A percentile compares a stretch with the other conserved stretches of the same genome.
Evolutionary conservation across 257 asterid species (phyloP).

Genomic region (Salvia rosmarinus): DNA sequence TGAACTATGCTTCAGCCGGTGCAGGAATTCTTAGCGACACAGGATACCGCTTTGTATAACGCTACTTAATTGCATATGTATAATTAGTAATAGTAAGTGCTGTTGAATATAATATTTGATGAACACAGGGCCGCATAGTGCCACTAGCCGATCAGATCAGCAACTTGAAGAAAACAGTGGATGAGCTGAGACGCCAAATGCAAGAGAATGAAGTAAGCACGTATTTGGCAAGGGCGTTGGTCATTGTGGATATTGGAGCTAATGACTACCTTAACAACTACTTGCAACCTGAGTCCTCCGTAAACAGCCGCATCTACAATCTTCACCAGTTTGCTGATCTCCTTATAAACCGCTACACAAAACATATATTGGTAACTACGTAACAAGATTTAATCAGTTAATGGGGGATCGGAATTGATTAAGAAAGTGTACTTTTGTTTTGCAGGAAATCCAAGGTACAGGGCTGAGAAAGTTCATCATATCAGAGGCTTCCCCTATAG

Average conservation of each 20-base stretch:
- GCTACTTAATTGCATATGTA: too few species aligned
- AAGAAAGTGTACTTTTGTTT: too few species aligned
- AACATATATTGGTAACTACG: not conserved
- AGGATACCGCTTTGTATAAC: slow-evolving; percentile 33
- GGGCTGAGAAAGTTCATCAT: slow-evolving; percentile 32
- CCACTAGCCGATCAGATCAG: slow-evolving; percentile 21
- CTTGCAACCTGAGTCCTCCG: not conserved
- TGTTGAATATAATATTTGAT: not conserved
- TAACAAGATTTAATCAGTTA: too few species aligned
- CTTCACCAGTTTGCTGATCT: slow-evolving; percentile 29
- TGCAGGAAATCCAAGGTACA: slow-evolving; percentile 23
- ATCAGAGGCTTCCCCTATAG: slow-evolving; percentile 1
- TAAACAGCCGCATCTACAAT: not conserved
- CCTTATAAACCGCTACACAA: slow-evolving; percentile 23
- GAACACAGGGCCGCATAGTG: slow-evolving; percentile 33
- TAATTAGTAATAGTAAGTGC: too few species aligned
- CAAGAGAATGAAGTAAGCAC: slow-evolving; percentile 19
- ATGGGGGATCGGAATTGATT: too few species aligned
- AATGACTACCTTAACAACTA: slow-evolving; percentile 34
- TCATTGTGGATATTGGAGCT: slow-evolving; percentile 9
- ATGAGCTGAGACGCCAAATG: slow-evolving; percentile 27
- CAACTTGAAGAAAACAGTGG: slow-evolving; percentile 31
- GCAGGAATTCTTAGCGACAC: slow-evolving; percentile 45
- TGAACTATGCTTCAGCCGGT: slow-evolving; percentile 52
- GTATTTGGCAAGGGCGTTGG: slow-evolving; percentile 32